Conservation (phyloP, 2,329 filamentous ascomycete species). For the Sclerotinia minor region DNA sequence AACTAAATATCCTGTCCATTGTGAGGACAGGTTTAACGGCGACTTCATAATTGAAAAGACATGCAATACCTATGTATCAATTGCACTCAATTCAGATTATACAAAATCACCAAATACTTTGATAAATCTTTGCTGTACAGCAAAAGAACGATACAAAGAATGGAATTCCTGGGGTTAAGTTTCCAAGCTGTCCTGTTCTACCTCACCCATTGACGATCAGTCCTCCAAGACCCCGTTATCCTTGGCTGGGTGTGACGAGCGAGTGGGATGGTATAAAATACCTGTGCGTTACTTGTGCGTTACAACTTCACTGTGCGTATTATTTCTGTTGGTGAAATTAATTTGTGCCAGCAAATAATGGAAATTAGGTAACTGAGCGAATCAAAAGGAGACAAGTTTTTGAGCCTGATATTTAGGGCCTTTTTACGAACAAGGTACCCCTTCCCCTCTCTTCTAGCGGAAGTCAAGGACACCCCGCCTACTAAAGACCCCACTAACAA, state of each 20-base stretch:
- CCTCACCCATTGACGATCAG: slow-evolving; percentile 17
- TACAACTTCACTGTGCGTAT: too few relatives aligned
- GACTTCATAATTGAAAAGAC: slow-evolving; percentile 32
- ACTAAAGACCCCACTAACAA: slow-evolving; percentile 29
- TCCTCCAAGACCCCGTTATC: slow-evolving; percentile 8
- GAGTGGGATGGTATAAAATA: not conserved
- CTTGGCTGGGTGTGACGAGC: slow-evolving; percentile 1
- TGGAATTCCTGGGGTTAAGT: slow-evolving; percentile 20
- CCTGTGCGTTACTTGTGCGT: too few relatives aligned
- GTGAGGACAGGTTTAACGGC: slow-evolving; percentile 50
- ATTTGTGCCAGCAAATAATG: not conserved
- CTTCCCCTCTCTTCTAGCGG: slow-evolving; percentile 12
- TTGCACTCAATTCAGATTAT: slow-evolving; percentile 4
- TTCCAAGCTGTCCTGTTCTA: slow-evolving; percentile 30
- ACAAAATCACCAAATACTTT: not conserved
- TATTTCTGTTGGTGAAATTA: not conserved
- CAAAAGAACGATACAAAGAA: slow-evolving; percentile 6
- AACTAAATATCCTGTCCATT: slow-evolving; percentile 65
- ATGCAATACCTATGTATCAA: slow-evolving; percentile 15
- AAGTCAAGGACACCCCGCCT: slow-evolving; percentile 22
- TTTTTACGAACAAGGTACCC: not conserved
- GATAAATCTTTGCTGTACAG: slow-evolving; percentile 5
- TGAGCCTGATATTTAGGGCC: not conserved
- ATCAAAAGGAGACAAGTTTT: not conserved
- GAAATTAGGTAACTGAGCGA: not conserved